phyloP scores from a whole-genome alignment of 2,329 filamentous ascomycete genomes.

The Colletotrichum camelliae region DNA sequence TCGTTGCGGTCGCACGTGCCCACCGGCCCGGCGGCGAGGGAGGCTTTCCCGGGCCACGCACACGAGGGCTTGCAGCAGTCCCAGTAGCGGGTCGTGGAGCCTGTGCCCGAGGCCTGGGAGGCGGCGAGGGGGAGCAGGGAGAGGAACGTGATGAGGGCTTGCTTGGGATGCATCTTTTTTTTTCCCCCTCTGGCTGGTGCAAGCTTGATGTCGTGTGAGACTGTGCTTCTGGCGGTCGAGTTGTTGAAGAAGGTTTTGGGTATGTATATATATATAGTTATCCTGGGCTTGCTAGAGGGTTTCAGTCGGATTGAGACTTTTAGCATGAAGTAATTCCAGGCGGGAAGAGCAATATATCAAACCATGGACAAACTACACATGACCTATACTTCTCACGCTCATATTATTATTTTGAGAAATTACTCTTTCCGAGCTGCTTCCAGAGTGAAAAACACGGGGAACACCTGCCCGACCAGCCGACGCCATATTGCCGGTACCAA shows the following conservation, averaged over 20 bases:
- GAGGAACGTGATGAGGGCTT: slow-evolving; percentile 24
- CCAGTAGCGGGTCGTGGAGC: slow-evolving; percentile 43
- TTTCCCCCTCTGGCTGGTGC: not conserved
- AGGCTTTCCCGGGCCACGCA: slow-evolving; percentile 54
- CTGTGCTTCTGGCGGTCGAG: not conserved
- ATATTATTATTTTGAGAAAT: not conserved
- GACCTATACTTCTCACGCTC: not conserved
- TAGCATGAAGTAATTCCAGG: not conserved
- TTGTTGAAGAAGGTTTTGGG: not conserved
- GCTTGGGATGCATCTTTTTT: not conserved
- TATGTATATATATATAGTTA: not conserved
- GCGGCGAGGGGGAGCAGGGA: slow-evolving; percentile 22
- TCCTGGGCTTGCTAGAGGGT: not conserved
- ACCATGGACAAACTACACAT: not conserved
- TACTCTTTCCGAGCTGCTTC: not conserved
- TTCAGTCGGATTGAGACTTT: not conserved
- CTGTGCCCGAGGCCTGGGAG: slow-evolving; percentile 30
- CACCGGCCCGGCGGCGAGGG: slow-evolving; percentile 43
- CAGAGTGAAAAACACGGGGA: not conserved
- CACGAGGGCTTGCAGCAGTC: slow-evolving; percentile 68
- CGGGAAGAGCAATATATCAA: not conserved
- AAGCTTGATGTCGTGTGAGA: not conserved
- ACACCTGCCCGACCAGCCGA: not conserved
- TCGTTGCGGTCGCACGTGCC: slow-evolving; percentile 53
- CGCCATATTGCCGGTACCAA: not conserved